These are phyloP conservation scores for Talaromyces trachyspermus DNA, from an alignment of 495 filamentous ascomycete species.

Conservation along the genomic window DNA sequence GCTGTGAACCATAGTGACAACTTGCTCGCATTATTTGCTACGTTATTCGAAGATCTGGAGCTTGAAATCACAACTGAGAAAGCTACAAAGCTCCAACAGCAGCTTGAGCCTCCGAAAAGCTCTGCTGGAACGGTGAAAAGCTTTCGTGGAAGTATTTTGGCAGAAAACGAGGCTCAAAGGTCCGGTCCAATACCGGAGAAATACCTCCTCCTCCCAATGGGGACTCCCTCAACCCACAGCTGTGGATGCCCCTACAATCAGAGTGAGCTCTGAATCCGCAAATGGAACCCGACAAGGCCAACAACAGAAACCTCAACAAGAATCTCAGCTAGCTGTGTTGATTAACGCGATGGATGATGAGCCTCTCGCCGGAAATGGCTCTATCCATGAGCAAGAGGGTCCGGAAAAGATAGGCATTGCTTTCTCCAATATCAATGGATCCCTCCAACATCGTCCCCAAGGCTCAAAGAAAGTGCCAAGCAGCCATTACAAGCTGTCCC, in stretches of 20 bases:
- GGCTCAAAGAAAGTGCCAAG: conserved; percentile 20
- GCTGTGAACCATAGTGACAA: conserved; percentile 80
- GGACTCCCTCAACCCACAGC: conserved; percentile 5
- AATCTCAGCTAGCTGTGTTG: not conserved
- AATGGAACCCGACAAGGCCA: conserved; percentile 8
- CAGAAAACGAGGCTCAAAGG: conserved; percentile 34
- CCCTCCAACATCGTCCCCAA: conserved; percentile 6
- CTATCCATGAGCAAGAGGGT: conserved; percentile 3
- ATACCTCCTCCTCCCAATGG: conserved; percentile 15
- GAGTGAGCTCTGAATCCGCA: conserved; percentile 36
- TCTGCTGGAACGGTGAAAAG: conserved; percentile 65
- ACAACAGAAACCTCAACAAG: conserved; percentile 10
- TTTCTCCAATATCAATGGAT: conserved; percentile 21
- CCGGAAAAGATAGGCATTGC: conserved; percentile 37
- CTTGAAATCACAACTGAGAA: conserved; percentile 22
- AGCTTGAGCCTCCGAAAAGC: conserved; percentile 55
- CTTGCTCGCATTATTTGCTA: conserved; percentile 70
- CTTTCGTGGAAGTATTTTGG: conserved; percentile 67
- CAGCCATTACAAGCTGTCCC: conserved; percentile 39
- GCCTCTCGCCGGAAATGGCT: conserved; percentile 8
- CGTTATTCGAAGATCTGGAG: conserved; percentile 59
- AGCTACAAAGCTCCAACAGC: conserved; percentile 9
- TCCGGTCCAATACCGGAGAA: conserved; percentile 17
- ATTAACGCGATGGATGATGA: conserved; percentile 16
- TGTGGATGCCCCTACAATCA: conserved; percentile 38